Evolutionary conservation across 2,329 filamentous ascomycete genomes (phyloP).

Genomic region (Alternaria burnsii): DNA sequence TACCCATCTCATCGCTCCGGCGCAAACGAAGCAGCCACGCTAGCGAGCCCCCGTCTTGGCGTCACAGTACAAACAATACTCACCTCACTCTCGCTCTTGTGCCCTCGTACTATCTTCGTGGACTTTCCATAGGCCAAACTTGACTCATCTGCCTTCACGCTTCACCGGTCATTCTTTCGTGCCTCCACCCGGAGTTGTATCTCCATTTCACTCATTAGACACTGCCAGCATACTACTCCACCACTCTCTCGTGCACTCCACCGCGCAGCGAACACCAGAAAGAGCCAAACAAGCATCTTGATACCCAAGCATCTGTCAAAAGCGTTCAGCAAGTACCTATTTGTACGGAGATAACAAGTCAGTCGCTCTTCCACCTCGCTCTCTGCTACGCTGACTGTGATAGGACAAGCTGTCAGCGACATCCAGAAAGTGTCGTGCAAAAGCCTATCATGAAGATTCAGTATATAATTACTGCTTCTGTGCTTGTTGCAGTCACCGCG

Average conservation of each 20-base stretch:
- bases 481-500: conserved; percentile 58
- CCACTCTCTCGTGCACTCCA: conserved; percentile 23
- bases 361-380: background rate
- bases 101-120: conserved; percentile 24
- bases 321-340: background rate
- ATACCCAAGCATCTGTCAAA: background rate
- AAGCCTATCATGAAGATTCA: conserved; percentile 47
- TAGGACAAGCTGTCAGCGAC: conserved; percentile 8
- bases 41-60: conserved; percentile 35
- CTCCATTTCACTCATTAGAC: conserved; percentile 49
- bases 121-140: conserved; percentile 17
- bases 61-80: conserved; percentile 31
- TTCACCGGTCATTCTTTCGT: conserved; percentile 30
- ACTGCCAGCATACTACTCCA: conserved; percentile 30
- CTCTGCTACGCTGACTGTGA: conserved; percentile 16
- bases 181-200: conserved; percentile 34
- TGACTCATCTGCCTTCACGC: conserved; percentile 14
- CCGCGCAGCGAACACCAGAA: conserved; percentile 18
- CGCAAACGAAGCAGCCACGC: conserved; percentile 28
- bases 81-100: conserved; percentile 15
- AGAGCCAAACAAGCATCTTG: conserved; percentile 10
- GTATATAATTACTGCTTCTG: conserved; percentile 46
- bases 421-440: background rate
- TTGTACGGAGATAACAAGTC: conserved; percentile 17
- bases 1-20: conserved; percentile 29